Evolutionary conservation across 75 land plant genomes (phyloP).

Genomic region (Isoetes taiwanensis): DNA sequence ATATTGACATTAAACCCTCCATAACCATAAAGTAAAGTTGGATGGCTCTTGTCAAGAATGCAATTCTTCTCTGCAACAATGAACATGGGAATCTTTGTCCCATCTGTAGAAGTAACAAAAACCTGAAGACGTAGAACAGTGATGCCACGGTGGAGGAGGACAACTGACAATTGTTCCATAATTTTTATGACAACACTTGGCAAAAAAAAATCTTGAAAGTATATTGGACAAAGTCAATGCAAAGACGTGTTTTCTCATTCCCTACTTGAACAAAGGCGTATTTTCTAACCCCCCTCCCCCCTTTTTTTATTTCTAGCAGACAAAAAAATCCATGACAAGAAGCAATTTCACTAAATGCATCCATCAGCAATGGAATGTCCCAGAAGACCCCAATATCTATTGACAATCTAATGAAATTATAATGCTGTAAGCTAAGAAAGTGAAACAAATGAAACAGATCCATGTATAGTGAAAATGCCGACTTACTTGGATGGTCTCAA

Average conservation of each 20-base stretch:
- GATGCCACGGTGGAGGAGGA: no score
- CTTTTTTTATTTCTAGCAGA: not conserved
- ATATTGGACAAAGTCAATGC: no score
- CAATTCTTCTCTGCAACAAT: constrained; percentile 10
- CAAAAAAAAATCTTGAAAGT: no score
- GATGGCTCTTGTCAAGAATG: constrained; percentile 8
- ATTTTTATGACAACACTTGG: no score
- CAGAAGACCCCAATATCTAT: not conserved
- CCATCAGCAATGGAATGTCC: not conserved
- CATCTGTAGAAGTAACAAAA: constrained; percentile 12
- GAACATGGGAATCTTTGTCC: constrained; percentile 18
- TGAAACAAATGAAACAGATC: not conserved
- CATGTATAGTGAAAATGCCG: not conserved
- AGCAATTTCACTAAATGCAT: not conserved
- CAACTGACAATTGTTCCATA: no score
- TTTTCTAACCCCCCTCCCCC: not conserved
- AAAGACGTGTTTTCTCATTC: no score
- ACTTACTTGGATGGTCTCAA: constrained; percentile 14
- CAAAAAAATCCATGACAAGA: not conserved
- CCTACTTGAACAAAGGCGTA: no score
- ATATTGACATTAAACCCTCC: constrained; percentile 15
- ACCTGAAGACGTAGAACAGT: constrained; percentile 10
- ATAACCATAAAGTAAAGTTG: constrained; percentile 17
- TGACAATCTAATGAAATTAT: not conserved
- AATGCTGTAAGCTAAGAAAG: not conserved